phyloP scores from a whole-genome alignment of 768 basidiomycete genomes.

The Lactifluus piperatus region DNA sequence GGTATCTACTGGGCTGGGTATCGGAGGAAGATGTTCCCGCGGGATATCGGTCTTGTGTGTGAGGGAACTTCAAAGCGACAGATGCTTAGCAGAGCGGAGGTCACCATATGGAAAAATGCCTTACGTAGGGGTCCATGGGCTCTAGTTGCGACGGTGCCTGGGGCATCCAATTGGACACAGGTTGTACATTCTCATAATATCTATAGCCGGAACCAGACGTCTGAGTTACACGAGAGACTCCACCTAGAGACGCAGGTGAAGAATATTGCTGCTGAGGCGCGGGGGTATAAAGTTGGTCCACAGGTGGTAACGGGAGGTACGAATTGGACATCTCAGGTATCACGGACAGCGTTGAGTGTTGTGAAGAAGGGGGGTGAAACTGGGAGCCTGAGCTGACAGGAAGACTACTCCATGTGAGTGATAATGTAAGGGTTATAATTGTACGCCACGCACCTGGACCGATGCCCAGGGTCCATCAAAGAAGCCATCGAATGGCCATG shows the following conservation, averaged over 20 bases:
- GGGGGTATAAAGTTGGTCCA: slow-evolving; percentile 42
- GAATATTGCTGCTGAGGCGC: slow-evolving; percentile 29
- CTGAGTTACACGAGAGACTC: slow-evolving; percentile 33
- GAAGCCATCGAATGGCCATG: slow-evolving; percentile 17
- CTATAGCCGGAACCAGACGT: slow-evolving; percentile 23
- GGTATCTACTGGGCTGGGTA: slow-evolving; percentile 44
- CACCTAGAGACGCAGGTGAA: slow-evolving; percentile 21
- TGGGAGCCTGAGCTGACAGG: slow-evolving; percentile 34
- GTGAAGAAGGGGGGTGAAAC: slow-evolving; percentile 39
- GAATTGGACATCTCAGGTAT: slow-evolving; percentile 46
- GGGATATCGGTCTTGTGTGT: slow-evolving; percentile 40
- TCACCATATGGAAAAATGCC: slow-evolving; percentile 23
- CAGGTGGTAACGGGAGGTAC: slow-evolving; percentile 41
- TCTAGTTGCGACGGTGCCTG: slow-evolving; percentile 42
- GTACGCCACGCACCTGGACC: slow-evolving; percentile 18
- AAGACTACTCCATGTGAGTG: slow-evolving; percentile 13
- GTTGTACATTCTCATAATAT: slow-evolving; percentile 32
- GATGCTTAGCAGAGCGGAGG: background rate
- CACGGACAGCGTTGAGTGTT: slow-evolving; percentile 41
- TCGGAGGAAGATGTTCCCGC: slow-evolving; percentile 39
- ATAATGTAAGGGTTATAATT: background rate
- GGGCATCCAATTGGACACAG: slow-evolving; percentile 31
- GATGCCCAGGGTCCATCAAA: slow-evolving; percentile 21
- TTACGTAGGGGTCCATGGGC: slow-evolving; percentile 58
- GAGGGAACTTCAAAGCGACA: slow-evolving; percentile 28